Evolutionary conservation across 257 asterid genomes (phyloP).

Genomic region (Phtheirospermum japonicum): DNA sequence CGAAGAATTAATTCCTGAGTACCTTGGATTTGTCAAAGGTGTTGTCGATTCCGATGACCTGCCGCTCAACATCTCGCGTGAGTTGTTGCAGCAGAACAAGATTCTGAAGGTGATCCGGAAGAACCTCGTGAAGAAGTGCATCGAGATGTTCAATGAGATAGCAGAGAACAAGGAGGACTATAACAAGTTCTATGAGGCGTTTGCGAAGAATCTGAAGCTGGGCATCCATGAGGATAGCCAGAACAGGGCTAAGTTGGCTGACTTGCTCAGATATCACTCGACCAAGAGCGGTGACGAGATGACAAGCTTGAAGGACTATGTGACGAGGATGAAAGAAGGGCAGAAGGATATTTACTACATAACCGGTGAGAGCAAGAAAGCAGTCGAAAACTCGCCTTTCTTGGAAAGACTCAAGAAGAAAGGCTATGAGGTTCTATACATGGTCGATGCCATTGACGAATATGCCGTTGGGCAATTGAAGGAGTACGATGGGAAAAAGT

Average conservation of each 20-base stretch:
- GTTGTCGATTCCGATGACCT: conserved; percentile 77
- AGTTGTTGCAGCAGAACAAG: conserved; percentile 76
- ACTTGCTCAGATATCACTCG: conserved; percentile 61
- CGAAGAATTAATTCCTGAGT: conserved; percentile 74
- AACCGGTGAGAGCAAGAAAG: conserved; percentile 80
- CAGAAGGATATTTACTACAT: conserved; percentile 79
- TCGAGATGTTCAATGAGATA: conserved; percentile 79
- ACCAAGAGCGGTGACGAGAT: conserved; percentile 84
- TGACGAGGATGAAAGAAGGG: conserved; percentile 85
- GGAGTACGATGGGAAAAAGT: conserved; percentile 77
- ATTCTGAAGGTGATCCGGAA: conserved; percentile 71
- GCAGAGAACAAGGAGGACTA: conserved; percentile 85
- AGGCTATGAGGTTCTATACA: conserved; percentile 71
- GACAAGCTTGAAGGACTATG: conserved; percentile 76
- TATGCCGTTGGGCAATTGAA: conserved; percentile 71
- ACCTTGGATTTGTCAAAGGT: conserved; percentile 73
- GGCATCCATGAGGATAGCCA: conserved; percentile 82
- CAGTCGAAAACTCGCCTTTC: conserved; percentile 75
- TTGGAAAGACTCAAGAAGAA: conserved; percentile 75
- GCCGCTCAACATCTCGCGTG: conserved; percentile 82
- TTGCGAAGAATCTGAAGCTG: conserved; percentile 73
- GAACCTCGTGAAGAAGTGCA: conserved; percentile 76
- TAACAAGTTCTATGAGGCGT: conserved; percentile 67
- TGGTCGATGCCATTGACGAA: conserved; percentile 88
- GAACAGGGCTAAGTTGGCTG: conserved; percentile 70